These are phyloP conservation scores for Hypoxylon perforatum DNA, from an alignment of 495 filamentous ascomycete species.

Conservation along the genomic window DNA sequence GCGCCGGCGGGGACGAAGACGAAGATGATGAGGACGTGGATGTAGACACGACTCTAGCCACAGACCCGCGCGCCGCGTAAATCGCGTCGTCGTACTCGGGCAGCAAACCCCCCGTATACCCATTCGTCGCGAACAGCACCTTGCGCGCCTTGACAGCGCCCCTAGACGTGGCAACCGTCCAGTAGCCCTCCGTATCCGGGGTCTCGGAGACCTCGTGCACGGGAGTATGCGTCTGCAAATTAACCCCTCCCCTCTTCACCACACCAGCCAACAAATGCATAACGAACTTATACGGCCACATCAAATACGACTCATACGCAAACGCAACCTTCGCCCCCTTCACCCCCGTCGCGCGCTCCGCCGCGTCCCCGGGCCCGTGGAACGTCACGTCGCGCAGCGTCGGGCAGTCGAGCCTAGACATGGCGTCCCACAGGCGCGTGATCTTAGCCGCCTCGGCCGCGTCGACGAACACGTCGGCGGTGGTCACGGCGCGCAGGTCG, in stretches of 20 bases:
- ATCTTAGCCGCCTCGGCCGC: constrained; percentile 44
- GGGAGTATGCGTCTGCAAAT: constrained; percentile 48
- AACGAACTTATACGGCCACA: constrained; percentile 69
- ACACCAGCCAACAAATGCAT: constrained; percentile 62
- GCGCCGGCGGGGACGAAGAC: background rate
- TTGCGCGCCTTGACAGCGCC: constrained; percentile 58
- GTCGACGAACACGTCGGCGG: constrained; percentile 63
- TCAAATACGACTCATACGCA: constrained; percentile 47
- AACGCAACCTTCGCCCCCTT: constrained; percentile 34
- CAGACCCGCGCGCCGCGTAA: constrained; percentile 63
- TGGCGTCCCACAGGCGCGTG: constrained; percentile 47
- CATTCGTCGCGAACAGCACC: constrained; percentile 72
- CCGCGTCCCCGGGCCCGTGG: constrained; percentile 39
- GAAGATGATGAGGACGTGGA: background rate
- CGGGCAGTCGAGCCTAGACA: constrained; percentile 49
- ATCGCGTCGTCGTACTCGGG: constrained; percentile 64
- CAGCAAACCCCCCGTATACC: constrained; percentile 66
- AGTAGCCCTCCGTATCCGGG: constrained; percentile 46
- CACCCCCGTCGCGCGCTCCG: constrained; percentile 30
- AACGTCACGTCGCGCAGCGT: constrained; percentile 48
- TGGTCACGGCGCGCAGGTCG: constrained; percentile 52
- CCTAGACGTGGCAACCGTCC: constrained; percentile 60
- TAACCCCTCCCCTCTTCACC: constrained; percentile 44
- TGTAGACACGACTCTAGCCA: constrained; percentile 10
- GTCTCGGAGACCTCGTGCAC: constrained; percentile 35